Percentiles rank a stretch among this genome's conserved stretches.
phyloP scores from a whole-genome alignment of 257 asterid genomes.

The Ilex asprella region DNA sequence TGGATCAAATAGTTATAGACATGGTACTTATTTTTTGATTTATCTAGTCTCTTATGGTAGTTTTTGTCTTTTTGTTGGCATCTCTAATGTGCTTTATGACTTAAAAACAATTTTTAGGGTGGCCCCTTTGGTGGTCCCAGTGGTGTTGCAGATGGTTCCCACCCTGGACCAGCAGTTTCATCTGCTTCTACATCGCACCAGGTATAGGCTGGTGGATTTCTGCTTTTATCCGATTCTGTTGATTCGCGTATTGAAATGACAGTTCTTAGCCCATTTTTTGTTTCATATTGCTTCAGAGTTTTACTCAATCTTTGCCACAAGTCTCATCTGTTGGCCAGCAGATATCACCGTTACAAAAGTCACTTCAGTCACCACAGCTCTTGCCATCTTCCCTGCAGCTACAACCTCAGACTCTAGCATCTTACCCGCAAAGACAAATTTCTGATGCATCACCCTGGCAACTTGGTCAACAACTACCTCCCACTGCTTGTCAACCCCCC shows the following conservation, averaged over 20 bases:
- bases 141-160: slow-evolving; percentile 35
- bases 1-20: background rate
- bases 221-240: background rate
- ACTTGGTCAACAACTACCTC: slow-evolving; percentile 44
- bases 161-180: slow-evolving; percentile 35
- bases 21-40: too few species aligned
- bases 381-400: slow-evolving; percentile 41
- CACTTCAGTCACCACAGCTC: slow-evolving; percentile 45
- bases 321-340: slow-evolving; percentile 34
- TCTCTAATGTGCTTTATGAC: background rate
- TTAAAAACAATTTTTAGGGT: slow-evolving; percentile 28
- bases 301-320: slow-evolving; percentile 34
- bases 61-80: too few species aligned
- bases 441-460: slow-evolving; percentile 45
- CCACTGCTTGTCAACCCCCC: slow-evolving; percentile 40
- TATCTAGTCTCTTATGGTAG: too few species aligned
- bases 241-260: too few species aligned
- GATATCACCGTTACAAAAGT: slow-evolving; percentile 48
- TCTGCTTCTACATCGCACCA: slow-evolving; percentile 40
- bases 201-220: slow-evolving; percentile 18
- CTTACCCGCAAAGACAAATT: slow-evolving; percentile 39
- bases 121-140: slow-evolving; percentile 29
- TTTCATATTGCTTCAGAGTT: slow-evolving; percentile 20
- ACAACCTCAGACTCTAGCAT: slow-evolving; percentile 32
- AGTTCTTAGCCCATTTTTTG: background rate